Evolutionary conservation across 2,329 filamentous ascomycete species (phyloP).

Genomic region (Monilinia laxa): DNA sequence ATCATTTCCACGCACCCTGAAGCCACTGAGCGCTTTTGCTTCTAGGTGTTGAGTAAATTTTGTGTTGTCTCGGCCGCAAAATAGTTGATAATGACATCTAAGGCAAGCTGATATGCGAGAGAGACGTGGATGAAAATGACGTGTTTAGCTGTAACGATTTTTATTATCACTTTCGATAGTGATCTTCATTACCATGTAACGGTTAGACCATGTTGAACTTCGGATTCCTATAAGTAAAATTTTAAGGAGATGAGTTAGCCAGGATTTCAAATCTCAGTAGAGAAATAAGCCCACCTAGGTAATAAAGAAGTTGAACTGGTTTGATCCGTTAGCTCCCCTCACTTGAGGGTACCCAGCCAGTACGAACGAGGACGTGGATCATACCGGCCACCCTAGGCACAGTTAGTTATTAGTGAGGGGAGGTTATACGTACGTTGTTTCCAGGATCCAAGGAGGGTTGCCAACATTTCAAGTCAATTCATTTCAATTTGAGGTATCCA

Average conservation of each 20-base stretch:
- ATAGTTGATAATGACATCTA: no score
- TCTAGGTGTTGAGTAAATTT: no score
- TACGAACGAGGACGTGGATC: slow-evolving; percentile 17
- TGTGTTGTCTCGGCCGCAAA: no score
- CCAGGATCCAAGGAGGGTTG: background rate
- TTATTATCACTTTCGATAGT: no score
- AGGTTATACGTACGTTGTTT: background rate
- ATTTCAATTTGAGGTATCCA: background rate
- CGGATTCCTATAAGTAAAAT: background rate
- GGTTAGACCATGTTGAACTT: background rate
- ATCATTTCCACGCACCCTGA: no score
- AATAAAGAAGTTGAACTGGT: background rate
- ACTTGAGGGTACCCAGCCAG: slow-evolving; percentile 19
- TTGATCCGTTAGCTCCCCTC: slow-evolving; percentile 15
- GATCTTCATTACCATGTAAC: no score
- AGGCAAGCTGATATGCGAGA: no score
- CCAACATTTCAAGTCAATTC: background rate
- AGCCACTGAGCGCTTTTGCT: no score
- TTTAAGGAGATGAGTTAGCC: background rate
- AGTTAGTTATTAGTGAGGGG: background rate
- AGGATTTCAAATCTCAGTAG: background rate
- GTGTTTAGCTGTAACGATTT: no score
- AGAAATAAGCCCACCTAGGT: background rate
- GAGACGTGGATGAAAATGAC: no score
- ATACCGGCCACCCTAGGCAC: slow-evolving; percentile 6